Conservation (phyloP, 2,329 filamentous ascomycete species). For the Ceratocystis ficicola region DNA sequence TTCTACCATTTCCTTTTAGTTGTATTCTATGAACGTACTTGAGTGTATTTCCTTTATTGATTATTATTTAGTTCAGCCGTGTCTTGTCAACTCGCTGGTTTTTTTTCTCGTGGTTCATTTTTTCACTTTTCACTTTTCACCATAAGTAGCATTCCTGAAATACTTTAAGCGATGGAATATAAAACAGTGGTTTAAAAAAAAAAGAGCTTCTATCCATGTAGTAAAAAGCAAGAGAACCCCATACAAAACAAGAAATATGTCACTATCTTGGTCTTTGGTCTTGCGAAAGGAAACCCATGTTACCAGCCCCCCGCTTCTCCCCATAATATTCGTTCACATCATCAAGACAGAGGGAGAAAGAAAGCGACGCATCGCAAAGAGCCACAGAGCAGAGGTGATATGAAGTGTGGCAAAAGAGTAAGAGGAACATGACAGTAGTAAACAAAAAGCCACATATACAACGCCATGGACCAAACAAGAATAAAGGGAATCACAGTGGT, state of each 20-base stretch:
- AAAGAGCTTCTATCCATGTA: too few species aligned
- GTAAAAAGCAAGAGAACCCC: too few species aligned
- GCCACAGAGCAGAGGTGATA: background rate
- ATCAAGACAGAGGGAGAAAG: background rate
- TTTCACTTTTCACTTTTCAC: background rate
- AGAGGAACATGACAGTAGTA: background rate
- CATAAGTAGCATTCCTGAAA: too few species aligned
- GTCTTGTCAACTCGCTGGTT: background rate
- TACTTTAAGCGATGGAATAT: too few species aligned
- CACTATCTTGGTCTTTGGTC: too few species aligned
- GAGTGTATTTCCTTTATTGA: background rate
- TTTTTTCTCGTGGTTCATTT: background rate
- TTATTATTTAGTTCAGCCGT: background rate
- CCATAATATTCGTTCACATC: background rate
- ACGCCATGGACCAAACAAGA: constrained; percentile 19
- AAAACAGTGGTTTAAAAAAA: too few species aligned
- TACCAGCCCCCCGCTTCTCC: background rate
- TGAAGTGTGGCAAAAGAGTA: constrained; percentile 7
- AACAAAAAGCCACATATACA: constrained; percentile 18
- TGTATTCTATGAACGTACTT: background rate
- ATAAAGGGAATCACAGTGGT: constrained; percentile 14
- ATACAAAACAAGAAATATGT: too few species aligned
- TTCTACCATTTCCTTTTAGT: background rate
- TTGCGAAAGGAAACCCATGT: background rate
- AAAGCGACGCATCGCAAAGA: constrained; percentile 5